Percentiles rank a stretch among this genome's conserved stretches.
Conservation (phyloP, 73 alveolate species). For the Stentor coeruleus region DNA sequence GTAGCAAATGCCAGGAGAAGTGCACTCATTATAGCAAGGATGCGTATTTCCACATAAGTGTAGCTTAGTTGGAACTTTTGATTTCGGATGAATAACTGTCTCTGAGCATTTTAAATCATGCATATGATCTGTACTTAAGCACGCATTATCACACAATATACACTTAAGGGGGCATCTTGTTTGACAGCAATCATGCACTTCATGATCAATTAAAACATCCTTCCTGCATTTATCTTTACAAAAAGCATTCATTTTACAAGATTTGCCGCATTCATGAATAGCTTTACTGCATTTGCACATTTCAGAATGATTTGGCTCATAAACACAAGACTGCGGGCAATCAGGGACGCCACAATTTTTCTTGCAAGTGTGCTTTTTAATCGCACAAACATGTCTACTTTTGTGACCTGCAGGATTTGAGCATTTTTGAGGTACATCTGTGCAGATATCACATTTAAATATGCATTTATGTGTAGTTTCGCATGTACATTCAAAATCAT, state of each 20-base stretch:
- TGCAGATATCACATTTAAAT: neutral
- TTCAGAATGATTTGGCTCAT: neutral
- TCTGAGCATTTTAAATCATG: neutral
- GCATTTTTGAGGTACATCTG: neutral
- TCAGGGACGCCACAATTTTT: neutral
- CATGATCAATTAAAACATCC: neutral
- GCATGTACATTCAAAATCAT: neutral
- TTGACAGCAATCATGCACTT: neutral
- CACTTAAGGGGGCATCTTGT: slow-evolving; percentile 10
- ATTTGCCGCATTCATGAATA: neutral
- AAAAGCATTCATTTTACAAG: neutral
- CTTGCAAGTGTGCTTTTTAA: neutral
- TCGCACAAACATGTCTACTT: neutral
- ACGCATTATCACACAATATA: neutral
- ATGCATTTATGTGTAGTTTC: neutral
- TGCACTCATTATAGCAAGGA: neutral
- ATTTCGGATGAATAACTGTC: neutral
- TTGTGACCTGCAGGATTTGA: neutral
- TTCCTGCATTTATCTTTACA: neutral
- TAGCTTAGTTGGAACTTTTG: neutral
- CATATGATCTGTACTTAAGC: neutral
- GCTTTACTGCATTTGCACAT: neutral
- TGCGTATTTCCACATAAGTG: slow-evolving; percentile 4
- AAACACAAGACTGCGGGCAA: neutral
- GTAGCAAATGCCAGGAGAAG: neutral